phyloP scores from a whole-genome alignment of 1,139 yeast genomes.

The Debaryomyces udenii region DNA sequence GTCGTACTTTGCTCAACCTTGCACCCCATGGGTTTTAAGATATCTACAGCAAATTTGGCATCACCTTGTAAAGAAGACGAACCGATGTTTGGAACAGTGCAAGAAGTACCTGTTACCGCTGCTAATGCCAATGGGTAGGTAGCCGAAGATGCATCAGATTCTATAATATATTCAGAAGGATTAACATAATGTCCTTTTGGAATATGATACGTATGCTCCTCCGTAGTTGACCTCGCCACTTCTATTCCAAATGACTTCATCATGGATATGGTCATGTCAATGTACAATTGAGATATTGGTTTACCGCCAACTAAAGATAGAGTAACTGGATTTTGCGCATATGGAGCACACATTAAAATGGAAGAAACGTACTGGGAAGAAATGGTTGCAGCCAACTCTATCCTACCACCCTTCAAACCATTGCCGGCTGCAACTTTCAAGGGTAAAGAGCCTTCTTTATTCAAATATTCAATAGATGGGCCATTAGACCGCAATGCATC shows the following conservation, averaged over 20 bases:
- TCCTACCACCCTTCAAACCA: conserved; percentile 85
- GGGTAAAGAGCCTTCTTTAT: conserved; percentile 84
- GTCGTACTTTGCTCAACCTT: conserved; percentile 76
- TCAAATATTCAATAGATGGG: conserved; percentile 68
- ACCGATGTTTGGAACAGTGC: conserved; percentile 94
- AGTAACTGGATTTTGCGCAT: conserved; percentile 86
- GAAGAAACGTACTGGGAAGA: conserved; percentile 98
- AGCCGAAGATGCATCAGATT: conserved; percentile 98
- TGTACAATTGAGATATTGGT: conserved; percentile 93
- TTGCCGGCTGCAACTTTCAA: conserved; percentile 68
- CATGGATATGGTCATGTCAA: conserved; percentile 96
- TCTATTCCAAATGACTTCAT: conserved; percentile 86
- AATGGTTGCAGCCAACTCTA: conserved; percentile 92
- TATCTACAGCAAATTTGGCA: conserved; percentile 94
- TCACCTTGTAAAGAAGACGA: conserved; percentile 93
- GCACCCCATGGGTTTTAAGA: conserved; percentile 94
- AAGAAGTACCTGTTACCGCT: conserved; percentile 93
- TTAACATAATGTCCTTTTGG: conserved; percentile 81
- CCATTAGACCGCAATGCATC: conserved; percentile 88
- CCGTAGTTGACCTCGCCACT: conserved; percentile 72
- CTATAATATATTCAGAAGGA: conserved; percentile 85
- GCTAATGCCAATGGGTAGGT: conserved; percentile 98
- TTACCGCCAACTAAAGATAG: conserved; percentile 91
- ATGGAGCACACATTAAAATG: conserved; percentile 96
- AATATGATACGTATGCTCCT: conserved; percentile 83